Conservation (phyloP, 108 stramenopile genomes). For the Skeletonema tropicum region DNA sequence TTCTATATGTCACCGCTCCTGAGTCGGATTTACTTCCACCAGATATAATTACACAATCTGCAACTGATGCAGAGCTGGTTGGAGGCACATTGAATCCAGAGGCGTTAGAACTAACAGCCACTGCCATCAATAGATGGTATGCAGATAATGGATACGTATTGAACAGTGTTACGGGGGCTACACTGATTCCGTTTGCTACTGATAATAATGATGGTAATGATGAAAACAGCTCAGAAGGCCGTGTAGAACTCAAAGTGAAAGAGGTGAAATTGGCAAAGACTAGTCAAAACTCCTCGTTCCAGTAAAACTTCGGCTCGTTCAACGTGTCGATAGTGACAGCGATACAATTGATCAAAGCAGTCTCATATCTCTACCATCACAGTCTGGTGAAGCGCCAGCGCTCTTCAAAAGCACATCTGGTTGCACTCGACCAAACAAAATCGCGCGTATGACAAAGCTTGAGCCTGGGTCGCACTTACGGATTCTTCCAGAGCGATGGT, state of each 20-base stretch:
- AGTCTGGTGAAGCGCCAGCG: not conserved
- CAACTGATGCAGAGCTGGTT: conserved; percentile 64
- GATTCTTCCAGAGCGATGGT: conserved; percentile 42
- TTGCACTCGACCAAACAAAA: conserved; percentile 59
- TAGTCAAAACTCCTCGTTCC: conserved; percentile 33
- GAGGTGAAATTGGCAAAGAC: conserved; percentile 43
- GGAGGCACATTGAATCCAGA: conserved; percentile 66
- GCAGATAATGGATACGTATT: conserved; percentile 73
- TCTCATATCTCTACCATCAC: conserved; percentile 7
- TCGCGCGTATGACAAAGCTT: conserved; percentile 66
- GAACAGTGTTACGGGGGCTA: conserved; percentile 76
- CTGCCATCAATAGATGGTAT: conserved; percentile 70
- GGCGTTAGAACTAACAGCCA: conserved; percentile 66
- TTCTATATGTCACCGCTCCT: conserved; percentile 53
- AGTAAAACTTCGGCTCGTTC: conserved; percentile 65
- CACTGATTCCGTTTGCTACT: conserved; percentile 57
- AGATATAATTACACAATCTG: conserved; percentile 64
- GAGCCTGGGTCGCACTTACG: conserved; percentile 68
- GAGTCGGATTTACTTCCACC: conserved; percentile 66
- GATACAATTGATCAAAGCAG: conserved; percentile 44
- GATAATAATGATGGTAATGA: conserved; percentile 46
- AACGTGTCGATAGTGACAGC: conserved; percentile 56
- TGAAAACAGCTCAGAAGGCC: conserved; percentile 54
- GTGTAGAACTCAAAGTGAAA: conserved; percentile 50
- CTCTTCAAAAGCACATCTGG: conserved; percentile 60